A percentile compares a stretch with the other conserved stretches of the same genome.
These are phyloP conservation scores for Dendrocalamus latiflorus DNA, from an alignment of 202 grass and related monocot genomes.

Conservation along the genomic window DNA sequence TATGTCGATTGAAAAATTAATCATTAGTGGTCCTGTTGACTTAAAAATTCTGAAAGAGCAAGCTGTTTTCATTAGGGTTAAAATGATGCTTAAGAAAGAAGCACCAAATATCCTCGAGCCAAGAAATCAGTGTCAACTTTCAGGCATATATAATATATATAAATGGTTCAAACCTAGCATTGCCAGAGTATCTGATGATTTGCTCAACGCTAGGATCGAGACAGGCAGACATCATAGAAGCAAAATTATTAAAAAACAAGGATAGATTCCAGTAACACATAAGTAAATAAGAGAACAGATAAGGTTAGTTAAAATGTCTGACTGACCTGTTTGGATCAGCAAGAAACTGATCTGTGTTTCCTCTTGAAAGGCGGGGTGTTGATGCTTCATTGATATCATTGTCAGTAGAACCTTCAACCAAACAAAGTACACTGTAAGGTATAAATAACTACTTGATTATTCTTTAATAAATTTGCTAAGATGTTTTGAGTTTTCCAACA, in stretches of 20 bases:
- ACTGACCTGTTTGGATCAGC: constrained; percentile 70
- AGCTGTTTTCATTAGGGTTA: background rate
- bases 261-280: background rate
- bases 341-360: constrained; percentile 53
- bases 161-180: background rate
- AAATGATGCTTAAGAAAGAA: constrained; percentile 14
- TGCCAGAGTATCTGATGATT: too few relatives aligned
- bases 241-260: background rate
- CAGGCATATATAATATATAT: background rate
- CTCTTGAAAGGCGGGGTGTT: constrained; percentile 54
- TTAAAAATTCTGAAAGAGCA: background rate
- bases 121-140: background rate
- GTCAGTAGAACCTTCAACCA: constrained; percentile 47
- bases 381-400: constrained; percentile 32
- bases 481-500: constrained; percentile 15
- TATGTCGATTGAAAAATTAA: background rate
- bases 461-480: background rate
- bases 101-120: background rate
- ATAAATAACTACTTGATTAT: constrained; percentile 16
- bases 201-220: too few relatives aligned
- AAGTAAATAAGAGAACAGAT: constrained; percentile 4
- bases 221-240: background rate
- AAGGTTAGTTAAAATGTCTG: background rate
- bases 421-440: constrained; percentile 32
- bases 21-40: background rate